Conservation (phyloP, 2,329 filamentous ascomycete species). For the Penicillium polonicum region DNA sequence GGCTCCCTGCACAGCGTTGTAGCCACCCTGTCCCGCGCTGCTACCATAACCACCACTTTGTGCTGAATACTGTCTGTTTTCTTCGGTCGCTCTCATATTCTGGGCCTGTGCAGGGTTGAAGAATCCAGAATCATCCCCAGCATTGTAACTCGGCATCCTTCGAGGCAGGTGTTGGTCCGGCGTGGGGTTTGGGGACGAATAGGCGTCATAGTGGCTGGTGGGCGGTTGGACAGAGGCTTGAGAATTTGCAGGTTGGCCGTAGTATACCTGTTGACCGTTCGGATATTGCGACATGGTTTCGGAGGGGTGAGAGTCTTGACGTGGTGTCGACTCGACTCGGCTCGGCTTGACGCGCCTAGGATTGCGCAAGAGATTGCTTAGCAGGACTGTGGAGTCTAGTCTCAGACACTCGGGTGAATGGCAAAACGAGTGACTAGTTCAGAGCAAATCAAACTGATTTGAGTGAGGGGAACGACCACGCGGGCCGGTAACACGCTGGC, state of each 20-base stretch:
- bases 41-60: conserved; percentile 36
- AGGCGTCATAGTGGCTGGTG: conserved; percentile 41
- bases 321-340: not conserved
- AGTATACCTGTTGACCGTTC: conserved; percentile 51
- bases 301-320: not conserved
- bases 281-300: conserved; percentile 56
- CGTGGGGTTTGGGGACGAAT: conserved; percentile 41
- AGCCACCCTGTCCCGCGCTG: conserved; percentile 31
- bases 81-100: conserved; percentile 36
- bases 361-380: not conserved
- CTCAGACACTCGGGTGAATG: not conserved
- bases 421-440: conserved; percentile 4
- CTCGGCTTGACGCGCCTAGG: not conserved
- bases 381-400: not conserved
- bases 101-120: conserved; percentile 36
- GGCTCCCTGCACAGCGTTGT: conserved; percentile 24
- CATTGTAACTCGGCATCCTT: conserved; percentile 71
- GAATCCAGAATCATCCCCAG: conserved; percentile 67
- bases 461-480: conserved; percentile 10
- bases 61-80: conserved; percentile 35
- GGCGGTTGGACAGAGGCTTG: conserved; percentile 30
- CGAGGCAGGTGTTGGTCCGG: conserved; percentile 44
- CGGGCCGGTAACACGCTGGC: conserved; percentile 9
- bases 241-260: conserved; percentile 37
- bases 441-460: not conserved